Conservation (phyloP, 1,284 basidiomycete species). For the Ustilago xerochloae region DNA sequence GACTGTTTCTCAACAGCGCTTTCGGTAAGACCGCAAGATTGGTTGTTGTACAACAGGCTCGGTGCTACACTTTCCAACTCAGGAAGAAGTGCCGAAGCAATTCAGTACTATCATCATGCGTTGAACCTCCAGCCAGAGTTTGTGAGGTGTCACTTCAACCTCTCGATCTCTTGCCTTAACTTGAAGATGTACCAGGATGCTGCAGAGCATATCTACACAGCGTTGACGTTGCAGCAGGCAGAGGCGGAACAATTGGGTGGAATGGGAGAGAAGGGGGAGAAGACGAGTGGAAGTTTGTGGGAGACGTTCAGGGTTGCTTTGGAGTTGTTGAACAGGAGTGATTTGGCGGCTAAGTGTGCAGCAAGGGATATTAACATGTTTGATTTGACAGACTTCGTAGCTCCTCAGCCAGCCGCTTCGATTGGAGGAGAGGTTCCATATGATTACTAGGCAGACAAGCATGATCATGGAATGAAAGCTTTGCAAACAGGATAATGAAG, state of each 20-base stretch:
- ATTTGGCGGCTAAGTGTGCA: constrained; percentile 51
- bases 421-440: constrained; percentile 2
- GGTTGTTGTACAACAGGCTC: constrained; percentile 93
- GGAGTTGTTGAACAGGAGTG: constrained; percentile 62
- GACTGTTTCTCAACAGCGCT: constrained; percentile 94
- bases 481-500: background rate
- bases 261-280: constrained; percentile 2
- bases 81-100: constrained; percentile 82
- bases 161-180: constrained; percentile 63
- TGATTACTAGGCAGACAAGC: background rate
- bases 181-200: constrained; percentile 66
- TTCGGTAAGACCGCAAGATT: constrained; percentile 88
- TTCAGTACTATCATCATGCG: constrained; percentile 89
- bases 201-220: constrained; percentile 65
- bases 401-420: background rate
- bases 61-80: constrained; percentile 93
- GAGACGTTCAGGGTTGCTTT: constrained; percentile 64
- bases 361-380: constrained; percentile 53
- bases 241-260: constrained; percentile 39
- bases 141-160: constrained; percentile 74
- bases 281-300: constrained; percentile 57
- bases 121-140: constrained; percentile 91
- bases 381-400: constrained; percentile 54
- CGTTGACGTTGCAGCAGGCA: constrained; percentile 61
- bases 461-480: background rate